Base-by-base conservation (phyloP, 2,329 filamentous ascomycete species). In the Alternaria atra region DNA sequence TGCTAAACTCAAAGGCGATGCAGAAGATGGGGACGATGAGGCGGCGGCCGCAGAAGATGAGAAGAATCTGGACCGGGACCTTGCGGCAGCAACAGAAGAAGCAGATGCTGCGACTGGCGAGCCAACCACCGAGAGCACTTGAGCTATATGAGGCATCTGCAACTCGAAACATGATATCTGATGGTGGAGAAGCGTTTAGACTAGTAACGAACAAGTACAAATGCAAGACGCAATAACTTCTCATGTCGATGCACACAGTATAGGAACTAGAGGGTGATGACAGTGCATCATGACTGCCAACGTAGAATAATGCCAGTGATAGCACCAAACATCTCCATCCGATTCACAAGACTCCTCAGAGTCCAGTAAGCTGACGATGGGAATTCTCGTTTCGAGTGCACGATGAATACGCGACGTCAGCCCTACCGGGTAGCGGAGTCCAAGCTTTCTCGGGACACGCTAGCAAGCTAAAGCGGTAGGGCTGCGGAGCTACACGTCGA, bases 1-100 rank as follows among this genome's bases (percentile, higher is more conserved):
- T 1, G 93, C 91, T 0, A 86, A 84, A 55, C 74, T 97, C 69
- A 92, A 84, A 58, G 67, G 63, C 12, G 67, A 66, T 2, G 54
- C 58, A 5, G 65, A 42, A 10, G 66, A 69, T 12, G 67, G 63
- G 20, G 63, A 64, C 12, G 59, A 65, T 15, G 66, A 57, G 9
- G 65, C 55, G 20, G 63, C 52, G 15, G 66, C 61, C 47, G 58
- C n/a, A 29, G 50, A 43, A 23, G 59, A 60, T 30, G 58, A 56
- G 25, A 27, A 56, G 25, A 27, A 44, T 27, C 43, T 48, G 17
- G 57, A 60, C 13, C 25, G 25, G 17, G 57, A 60, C 30, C 39
- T 60, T 35, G 52, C 52, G 30, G 54, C 61, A 51, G 57, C 57
- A 29, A 55, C 42, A 35, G 40, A 57, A 42, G 47, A 60, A 27